Conservation (phyloP, 257 asterid species). For the Solanum habrochaites region DNA sequence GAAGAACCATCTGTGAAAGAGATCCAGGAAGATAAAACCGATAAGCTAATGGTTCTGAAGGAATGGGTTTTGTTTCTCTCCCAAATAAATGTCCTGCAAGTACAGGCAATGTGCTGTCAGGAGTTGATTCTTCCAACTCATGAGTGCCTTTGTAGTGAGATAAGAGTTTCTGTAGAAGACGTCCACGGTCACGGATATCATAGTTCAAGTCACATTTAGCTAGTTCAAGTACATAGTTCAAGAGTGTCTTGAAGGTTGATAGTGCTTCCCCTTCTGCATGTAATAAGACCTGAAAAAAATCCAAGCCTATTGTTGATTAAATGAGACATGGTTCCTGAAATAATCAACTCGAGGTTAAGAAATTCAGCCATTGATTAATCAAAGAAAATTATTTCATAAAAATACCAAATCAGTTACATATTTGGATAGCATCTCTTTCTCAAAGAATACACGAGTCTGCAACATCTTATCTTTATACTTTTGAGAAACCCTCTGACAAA, state of each 20-base stretch:
- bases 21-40: conserved; percentile 95
- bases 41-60: conserved; percentile 42
- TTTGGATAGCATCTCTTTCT: not conserved
- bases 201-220: conserved; percentile 74
- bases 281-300: conserved; percentile 52
- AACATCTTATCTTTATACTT: not conserved
- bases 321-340: not conserved
- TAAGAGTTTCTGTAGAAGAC: conserved; percentile 48
- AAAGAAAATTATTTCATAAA: not conserved
- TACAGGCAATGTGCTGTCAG: conserved; percentile 21
- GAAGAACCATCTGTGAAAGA: conserved; percentile 93
- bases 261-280: conserved; percentile 45
- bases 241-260: conserved; percentile 23
- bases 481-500: not conserved
- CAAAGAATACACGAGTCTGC: not conserved
- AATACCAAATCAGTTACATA: not conserved
- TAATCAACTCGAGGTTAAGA: not conserved
- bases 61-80: conserved; percentile 31
- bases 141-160: conserved; percentile 27
- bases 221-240: conserved; percentile 68
- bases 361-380: not conserved
- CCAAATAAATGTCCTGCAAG: conserved; percentile 59
- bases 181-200: conserved; percentile 94
- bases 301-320: conserved; percentile 1
- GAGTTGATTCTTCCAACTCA: conserved; percentile 29